Conservation (phyloP, 495 filamentous ascomycete species). For the Aspergillus panamensis region DNA sequence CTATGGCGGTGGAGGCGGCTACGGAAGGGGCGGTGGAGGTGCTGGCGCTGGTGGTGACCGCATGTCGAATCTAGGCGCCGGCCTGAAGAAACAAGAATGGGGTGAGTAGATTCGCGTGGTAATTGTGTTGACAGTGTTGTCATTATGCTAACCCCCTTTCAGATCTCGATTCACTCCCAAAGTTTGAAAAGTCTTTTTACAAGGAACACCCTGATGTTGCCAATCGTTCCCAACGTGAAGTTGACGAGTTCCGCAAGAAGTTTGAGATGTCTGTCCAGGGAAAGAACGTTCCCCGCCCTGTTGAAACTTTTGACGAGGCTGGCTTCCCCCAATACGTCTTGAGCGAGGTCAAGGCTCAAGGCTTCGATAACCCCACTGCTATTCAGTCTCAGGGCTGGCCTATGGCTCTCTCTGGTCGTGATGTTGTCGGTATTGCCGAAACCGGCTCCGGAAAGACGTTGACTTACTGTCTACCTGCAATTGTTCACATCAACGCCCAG, state of each 20-base stretch:
- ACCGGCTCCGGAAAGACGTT: constrained; percentile 99
- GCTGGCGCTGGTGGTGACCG: constrained; percentile 79
- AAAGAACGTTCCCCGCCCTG: constrained; percentile 77
- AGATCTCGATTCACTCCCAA: constrained; percentile 79
- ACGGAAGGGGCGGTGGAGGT: constrained; percentile 50
- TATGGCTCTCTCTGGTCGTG: constrained; percentile 96
- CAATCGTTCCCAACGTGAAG: constrained; percentile 68
- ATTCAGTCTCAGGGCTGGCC: constrained; percentile 99
- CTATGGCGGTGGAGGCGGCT: constrained; percentile 41
- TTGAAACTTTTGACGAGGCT: constrained; percentile 95
- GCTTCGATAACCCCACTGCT: constrained; percentile 84
- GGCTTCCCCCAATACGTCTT: constrained; percentile 95
- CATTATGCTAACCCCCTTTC: constrained; percentile 28
- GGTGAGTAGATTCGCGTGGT: constrained; percentile 52
- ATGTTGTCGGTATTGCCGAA: constrained; percentile 99
- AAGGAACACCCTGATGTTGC: constrained; percentile 83
- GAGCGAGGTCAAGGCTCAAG: constrained; percentile 96
- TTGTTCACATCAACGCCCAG: constrained; percentile 99
- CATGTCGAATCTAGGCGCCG: constrained; percentile 87
- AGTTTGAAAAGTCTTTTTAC: constrained; percentile 99
- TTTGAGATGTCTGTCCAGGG: constrained; percentile 79
- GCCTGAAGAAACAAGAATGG: constrained; percentile 81
- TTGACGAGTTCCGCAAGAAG: constrained; percentile 79
- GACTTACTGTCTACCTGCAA: constrained; percentile 96
- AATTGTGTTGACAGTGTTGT: neutral